Evolutionary conservation across 345 rosid genomes (phyloP).

Genomic region (Mangifera indica): DNA sequence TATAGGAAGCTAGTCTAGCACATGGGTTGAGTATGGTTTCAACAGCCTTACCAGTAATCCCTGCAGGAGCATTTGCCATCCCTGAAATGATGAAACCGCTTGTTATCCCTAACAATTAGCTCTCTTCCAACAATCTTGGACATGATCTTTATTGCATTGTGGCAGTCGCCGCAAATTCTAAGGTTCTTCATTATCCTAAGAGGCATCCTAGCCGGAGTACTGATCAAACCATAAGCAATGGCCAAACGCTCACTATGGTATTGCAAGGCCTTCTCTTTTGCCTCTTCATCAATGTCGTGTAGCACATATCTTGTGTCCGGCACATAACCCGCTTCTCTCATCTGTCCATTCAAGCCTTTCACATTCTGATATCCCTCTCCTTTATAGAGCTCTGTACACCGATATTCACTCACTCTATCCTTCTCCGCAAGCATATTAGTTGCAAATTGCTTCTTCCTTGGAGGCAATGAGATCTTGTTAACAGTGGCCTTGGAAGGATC

Average conservation of each 20-base stretch:
- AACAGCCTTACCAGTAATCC: conserved; percentile 48
- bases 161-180: conserved; percentile 68
- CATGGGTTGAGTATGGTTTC: background rate
- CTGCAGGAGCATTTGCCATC: conserved; percentile 61
- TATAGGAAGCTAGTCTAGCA: background rate
- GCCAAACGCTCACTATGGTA: conserved; percentile 65
- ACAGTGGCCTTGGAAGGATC: conserved; percentile 31
- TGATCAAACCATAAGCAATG: conserved; percentile 62
- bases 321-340: conserved; percentile 58
- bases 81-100: conserved; percentile 62
- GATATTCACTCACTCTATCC: conserved; percentile 39
- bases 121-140: conserved; percentile 63
- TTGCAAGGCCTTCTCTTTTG: conserved; percentile 58
- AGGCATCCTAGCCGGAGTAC: conserved; percentile 57
- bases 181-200: conserved; percentile 65
- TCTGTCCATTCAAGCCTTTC: conserved; percentile 58
- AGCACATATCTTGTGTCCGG: conserved; percentile 64
- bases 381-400: conserved; percentile 38
- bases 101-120: conserved; percentile 63
- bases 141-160: conserved; percentile 64
- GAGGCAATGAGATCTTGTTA: conserved; percentile 29
- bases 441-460: conserved; percentile 36
- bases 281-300: conserved; percentile 63
- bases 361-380: conserved; percentile 26
- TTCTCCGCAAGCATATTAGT: conserved; percentile 57